phyloP scores from a whole-genome alignment of 2,329 filamentous ascomycete genomes.

The Tolypocladium ovalisporum region DNA sequence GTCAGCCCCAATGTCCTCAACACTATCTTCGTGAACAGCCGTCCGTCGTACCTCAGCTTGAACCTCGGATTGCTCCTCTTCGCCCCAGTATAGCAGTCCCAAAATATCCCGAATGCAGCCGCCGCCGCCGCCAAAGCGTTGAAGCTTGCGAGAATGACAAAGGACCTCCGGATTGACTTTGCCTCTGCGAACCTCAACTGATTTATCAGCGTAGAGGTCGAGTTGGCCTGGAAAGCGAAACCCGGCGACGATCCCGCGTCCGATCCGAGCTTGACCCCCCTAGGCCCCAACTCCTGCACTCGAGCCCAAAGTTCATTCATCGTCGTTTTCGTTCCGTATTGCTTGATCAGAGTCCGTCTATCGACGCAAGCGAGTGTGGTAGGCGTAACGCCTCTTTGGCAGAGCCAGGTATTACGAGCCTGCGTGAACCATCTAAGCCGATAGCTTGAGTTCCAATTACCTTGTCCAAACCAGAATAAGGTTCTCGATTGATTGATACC shows the following conservation, averaged over 20 bases:
- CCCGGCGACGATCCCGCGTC: constrained; percentile 7
- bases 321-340: not conserved
- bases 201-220: constrained; percentile 35
- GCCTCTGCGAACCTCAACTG: constrained; percentile 40
- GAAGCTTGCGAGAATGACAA: constrained; percentile 49
- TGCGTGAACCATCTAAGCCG: not conserved
- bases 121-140: constrained; percentile 48
- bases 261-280: constrained; percentile 5
- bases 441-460: not conserved
- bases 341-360: not conserved
- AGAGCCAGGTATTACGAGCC: not conserved
- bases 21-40: no score
- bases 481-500: not conserved
- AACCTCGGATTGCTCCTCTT: constrained; percentile 29
- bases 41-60: constrained; percentile 27
- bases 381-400: constrained; percentile 10
- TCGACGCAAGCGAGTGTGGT: not conserved
- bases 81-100: constrained; percentile 39
- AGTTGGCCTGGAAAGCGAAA: constrained; percentile 25
- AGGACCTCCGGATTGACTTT: constrained; percentile 49
- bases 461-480: not conserved
- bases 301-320: constrained; percentile 4
- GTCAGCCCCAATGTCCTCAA: not conserved
- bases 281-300: constrained; percentile 6
- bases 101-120: constrained; percentile 45